Evolutionary conservation across 495 filamentous ascomycete species (phyloP).

Genomic region (Xylaria grammica): DNA sequence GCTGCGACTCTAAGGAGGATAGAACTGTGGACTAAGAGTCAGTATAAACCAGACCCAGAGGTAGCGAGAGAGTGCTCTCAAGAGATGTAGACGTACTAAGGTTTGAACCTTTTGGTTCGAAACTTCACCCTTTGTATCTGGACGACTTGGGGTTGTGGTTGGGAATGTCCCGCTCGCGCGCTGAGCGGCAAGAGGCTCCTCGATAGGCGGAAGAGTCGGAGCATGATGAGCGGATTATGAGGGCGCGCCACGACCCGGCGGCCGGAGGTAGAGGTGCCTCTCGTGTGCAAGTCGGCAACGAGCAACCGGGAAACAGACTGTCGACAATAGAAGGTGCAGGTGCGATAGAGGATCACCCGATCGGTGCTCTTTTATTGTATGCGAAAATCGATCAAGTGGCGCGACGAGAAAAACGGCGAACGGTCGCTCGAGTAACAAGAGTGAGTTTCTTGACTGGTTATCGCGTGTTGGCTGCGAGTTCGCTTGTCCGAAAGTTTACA

Average conservation of each 20-base stretch:
- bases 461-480: neutral
- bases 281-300: constrained; percentile 7
- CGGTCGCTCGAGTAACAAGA: neutral
- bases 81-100: constrained; percentile 17
- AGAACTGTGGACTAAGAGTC: constrained; percentile 23
- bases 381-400: neutral
- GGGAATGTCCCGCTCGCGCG: constrained; percentile 21
- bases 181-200: constrained; percentile 26
- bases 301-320: constrained; percentile 1
- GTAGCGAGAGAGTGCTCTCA: neutral
- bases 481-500: neutral
- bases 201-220: constrained; percentile 39
- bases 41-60: constrained; percentile 8
- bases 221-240: constrained; percentile 38
- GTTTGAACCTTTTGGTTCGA: constrained; percentile 31
- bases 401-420: neutral
- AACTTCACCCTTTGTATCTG: constrained; percentile 43
- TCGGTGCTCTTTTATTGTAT: neutral
- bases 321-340: neutral
- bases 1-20: constrained; percentile 40
- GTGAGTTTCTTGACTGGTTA: neutral
- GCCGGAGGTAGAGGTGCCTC: constrained; percentile 28
- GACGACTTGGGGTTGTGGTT: constrained; percentile 20
- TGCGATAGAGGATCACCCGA: neutral
- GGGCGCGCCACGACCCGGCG: constrained; percentile 45